Base-by-base conservation (phyloP, 129 eudicot genomes). In the Saussurea involucrata region DNA sequence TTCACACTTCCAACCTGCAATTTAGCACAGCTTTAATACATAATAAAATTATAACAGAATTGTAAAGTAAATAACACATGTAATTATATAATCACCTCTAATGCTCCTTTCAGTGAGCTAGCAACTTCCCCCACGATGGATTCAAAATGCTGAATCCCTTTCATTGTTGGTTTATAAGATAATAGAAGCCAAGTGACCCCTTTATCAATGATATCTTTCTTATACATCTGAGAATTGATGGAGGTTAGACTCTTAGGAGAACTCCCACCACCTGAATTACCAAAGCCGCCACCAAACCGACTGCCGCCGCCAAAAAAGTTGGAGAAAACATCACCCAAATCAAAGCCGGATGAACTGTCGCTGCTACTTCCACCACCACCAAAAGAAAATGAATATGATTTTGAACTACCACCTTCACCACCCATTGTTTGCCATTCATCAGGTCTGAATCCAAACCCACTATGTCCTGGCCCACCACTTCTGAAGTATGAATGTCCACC, bases 351-450 rank as follows among this genome's bases (percentile, higher is more conserved):
- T 12, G 94, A 82, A 73, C 74, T 80, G 37, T 82, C 90, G 42
- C 89, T 71, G n/a, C 94, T 78, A 42, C 91, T 87, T 18, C 97
- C 98, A 29, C 98, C 97, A 67, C 97, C 98, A 29, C 98, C 97
- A 67, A 95, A 95, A 13, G 98, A 95, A 82, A 95, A 95, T 25
- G 97, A 91, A 76, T 86, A 95, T 37, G 98, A 89, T 60, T 80
- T 84, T 29, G 92, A 85, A 28, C 96, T 85, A 44, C 89, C 87
- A 58, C 85, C 85, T 76, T 82, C 87, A 57, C 91, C 93, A 63
- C 96, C 97, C 97, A 84, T 93, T 76, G 82, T 85, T 79, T 89
- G 95, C 96, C 96, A 89, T 24, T 71, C 98, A 64, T 90, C 94
- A 18, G 98, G 94, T 20, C 86, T 78, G 86, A 86, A 92, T 17